Base-by-base conservation (phyloP, 2,329 filamentous ascomycete genomes). In the Epichloe typhina region DNA sequence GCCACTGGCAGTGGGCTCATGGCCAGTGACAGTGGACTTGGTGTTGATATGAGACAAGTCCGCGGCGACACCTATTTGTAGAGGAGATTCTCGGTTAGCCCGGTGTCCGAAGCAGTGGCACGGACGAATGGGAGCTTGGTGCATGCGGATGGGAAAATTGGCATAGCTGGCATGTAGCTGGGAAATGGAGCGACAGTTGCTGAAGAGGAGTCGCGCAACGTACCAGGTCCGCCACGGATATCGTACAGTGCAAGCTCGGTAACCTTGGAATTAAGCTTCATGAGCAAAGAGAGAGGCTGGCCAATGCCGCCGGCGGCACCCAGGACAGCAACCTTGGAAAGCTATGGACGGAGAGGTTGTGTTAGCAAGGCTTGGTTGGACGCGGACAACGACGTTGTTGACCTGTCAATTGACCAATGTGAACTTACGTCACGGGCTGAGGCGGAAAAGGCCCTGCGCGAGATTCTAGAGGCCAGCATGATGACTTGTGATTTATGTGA, bases 41-140 rank as follows among this genome's bases (percentile, higher is more conserved):
- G 91, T 96, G 84, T 97, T 97, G 82, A 98, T 89, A 80, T 98
- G 93, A 67, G 86, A 87, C 72, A 98, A 83, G 73, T 98, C 93
- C 69, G 93, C 93, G 63, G 91, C 93, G 72, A 98, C 93, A 84
- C 91, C 91, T 93, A 62, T 39, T 37, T n/a, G 23, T 19, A 42
- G 13, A 45, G 17, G 11, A 11, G 39, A 15, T 43, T 11, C 21
- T 42, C 33, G 21, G 37, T 50, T 42, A 50, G 49, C 40, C 13
- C 23, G 15, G 17, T 49, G 2, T 31, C 37, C 19, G 5, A n/a
- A 33, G 35, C 19, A 3, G 36, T 8, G 33, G 13, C 7, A 31
- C 15, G 13, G 42, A 44, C 12, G 26, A 33, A 17, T 26, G 26
- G 44, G 31, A 46, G 33, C 12, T 46, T 8, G 23, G 5, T 9